Conservation (phyloP, 805 yeast species). For the Metschnikowia shivogae region DNA sequence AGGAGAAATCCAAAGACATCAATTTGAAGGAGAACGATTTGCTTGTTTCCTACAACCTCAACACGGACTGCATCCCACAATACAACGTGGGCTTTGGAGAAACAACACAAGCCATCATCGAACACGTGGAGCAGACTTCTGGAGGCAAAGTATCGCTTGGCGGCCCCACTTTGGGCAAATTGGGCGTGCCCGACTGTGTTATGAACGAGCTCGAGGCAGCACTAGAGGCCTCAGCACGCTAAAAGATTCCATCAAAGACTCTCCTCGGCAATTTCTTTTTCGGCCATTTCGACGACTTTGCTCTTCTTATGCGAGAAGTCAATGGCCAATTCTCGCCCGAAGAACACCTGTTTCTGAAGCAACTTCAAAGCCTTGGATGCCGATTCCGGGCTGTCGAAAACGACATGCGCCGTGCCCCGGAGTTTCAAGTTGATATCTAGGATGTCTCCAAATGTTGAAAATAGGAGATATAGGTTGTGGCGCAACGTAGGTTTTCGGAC, state of each 20-base stretch:
- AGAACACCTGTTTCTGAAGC: conserved; percentile 45
- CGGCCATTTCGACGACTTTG: conserved; percentile 19
- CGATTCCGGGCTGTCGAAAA: conserved; percentile 44
- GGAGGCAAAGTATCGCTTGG: conserved; percentile 51
- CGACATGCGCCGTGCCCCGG: conserved; percentile 68
- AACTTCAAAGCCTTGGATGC: conserved; percentile 50
- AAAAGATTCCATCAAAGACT: not conserved
- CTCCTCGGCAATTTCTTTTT: conserved; percentile 6
- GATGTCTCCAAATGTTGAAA: conserved; percentile 64
- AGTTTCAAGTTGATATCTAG: conserved; percentile 46
- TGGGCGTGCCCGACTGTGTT: conserved; percentile 88
- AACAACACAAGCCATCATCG: conserved; percentile 34
- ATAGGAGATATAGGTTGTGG: conserved; percentile 53
- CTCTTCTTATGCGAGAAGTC: conserved; percentile 34
- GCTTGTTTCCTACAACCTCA: conserved; percentile 31
- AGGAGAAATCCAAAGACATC: conserved; percentile 8
- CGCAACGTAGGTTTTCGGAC: conserved; percentile 42
- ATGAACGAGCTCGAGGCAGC: conserved; percentile 61
- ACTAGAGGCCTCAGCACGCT: conserved; percentile 4
- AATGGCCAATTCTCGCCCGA: conserved; percentile 45
- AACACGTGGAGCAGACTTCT: conserved; percentile 26
- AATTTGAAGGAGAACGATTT: conserved; percentile 22
- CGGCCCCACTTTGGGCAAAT: conserved; percentile 72
- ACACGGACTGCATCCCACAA: conserved; percentile 68
- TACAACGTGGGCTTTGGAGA: conserved; percentile 63